Base-by-base conservation (phyloP, 306 rosid species). In the Inga laurina region DNA sequence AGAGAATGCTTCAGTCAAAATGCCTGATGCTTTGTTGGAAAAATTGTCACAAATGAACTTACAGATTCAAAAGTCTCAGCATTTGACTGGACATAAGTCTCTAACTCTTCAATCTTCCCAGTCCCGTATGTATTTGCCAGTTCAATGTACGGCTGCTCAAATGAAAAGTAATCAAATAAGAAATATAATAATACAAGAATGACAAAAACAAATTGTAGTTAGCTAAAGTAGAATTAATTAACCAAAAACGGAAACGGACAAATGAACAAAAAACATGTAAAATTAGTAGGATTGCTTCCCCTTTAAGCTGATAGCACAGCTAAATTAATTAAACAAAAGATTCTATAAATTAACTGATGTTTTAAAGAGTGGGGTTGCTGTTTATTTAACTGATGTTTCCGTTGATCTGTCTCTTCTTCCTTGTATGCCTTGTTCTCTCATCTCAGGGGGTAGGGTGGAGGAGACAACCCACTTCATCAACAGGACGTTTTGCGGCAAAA, bases 81-180 rank as follows among this genome's bases (percentile, higher is more conserved):
- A 82, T 78, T 82, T 82, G 83, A 68, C 64, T 82, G 71, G 78
- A 85, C 83, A 68, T 54, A 85, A 34, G 77, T 67, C 67, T 78
- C 88, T 46, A 85, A 57, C 46, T 82, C 88, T 48, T 85, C 67
- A 45, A 66, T 57, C 57, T 82, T 85, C 59, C 72, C 80, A 6
- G 68, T 82, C 83, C 86, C 75, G 45, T 89, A 93, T 77, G 89
- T 72, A 76, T 74, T 77, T 46, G 97, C 97, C 85, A 94, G 74
- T 69, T 91, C 96, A 57, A 88, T 45, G 85, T 91, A 94, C 68
- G 91, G 86, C 97, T 93, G 93, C 83, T 81, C 83, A 72, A 69
- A 72, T 74, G 44, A 74, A 30, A 76, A 22, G 46, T 12, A 72
- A 44, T 39, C 21, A 72, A 44, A 64, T 39, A 39, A 39, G 8